Base-by-base conservation (phyloP, 129 eudicot genomes). In the Lonicera japonica region DNA sequence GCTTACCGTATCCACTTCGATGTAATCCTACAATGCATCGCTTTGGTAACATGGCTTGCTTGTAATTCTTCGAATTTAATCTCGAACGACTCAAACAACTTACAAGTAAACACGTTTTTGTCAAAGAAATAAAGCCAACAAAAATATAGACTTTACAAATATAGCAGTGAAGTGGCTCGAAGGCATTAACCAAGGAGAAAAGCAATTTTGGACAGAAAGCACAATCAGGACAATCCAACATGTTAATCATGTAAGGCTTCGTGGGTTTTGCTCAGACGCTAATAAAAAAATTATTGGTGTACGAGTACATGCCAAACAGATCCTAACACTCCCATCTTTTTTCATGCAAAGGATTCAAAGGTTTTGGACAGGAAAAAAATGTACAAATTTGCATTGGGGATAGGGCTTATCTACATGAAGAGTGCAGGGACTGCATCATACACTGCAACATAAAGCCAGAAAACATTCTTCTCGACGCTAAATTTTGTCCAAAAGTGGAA, bases 371-470 rank as follows among this genome's bases (percentile, higher is more conserved):
- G 96, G 96, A 68, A 75, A 64, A n/a, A 75, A 4, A 77, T 94
- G 78, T 88, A 79, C 56, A 69, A 80, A 39, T 77, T 88, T 52
- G 89, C 89, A 4, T 22, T 84, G 21, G 94, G 96, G 21, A 82
- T 52, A 77, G n/a, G 70, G 75, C 71, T 45, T 88, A 84, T 75
- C 79, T 88, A 45, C 96, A 89, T 21, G 94, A 88, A 54, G 70
- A 82, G 48, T 89, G 96, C 61, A 54, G 87, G 73, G 87, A 85
- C 36, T 82, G 86, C 55, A 84, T 81, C 39, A 84, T 88, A n/a
- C 94, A 88, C 59, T 84, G 89, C 47, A 94, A 88, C 71, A 79
- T 88, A 59, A 88, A 88, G 73, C 96, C 96, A 1, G 84, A 88
- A 50, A 88, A 88, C 72, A 88, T 84, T 55, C 86, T 88, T 24